A percentile compares a stretch with the other conserved stretches of the same genome.
Conservation (phyloP, 371 early-diverging fungal species). For the Apophysomyces trapeziformis region DNA sequence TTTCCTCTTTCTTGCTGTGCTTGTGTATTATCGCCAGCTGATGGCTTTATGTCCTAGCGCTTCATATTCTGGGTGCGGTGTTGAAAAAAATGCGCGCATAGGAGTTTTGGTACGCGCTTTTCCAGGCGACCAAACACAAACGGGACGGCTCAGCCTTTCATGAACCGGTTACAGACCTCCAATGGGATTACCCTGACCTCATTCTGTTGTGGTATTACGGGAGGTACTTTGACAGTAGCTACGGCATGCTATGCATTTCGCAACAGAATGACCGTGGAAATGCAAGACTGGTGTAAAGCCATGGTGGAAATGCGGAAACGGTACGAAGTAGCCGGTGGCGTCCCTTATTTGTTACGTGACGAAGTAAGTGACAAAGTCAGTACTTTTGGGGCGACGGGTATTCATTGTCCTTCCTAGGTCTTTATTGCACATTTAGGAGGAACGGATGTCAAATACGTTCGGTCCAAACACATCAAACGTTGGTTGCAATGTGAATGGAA, state of each 20-base stretch:
- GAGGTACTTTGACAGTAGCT: slow-evolving; percentile 13
- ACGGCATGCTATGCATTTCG: slow-evolving; percentile 14
- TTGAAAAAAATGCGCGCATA: too few relatives aligned
- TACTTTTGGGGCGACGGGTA: neutral
- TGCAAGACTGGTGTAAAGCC: slow-evolving; percentile 14
- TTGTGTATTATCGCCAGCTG: too few relatives aligned
- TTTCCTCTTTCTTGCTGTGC: too few relatives aligned
- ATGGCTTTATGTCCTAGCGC: too few relatives aligned
- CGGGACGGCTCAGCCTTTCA: neutral
- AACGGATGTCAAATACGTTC: slow-evolving; percentile 8
- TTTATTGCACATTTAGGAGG: slow-evolving; percentile 13
- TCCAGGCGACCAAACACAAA: neutral
- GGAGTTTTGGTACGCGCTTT: too few relatives aligned
- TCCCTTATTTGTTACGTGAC: slow-evolving; percentile 24
- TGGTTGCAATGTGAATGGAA: slow-evolving; percentile 23
- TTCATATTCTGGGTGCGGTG: too few relatives aligned
- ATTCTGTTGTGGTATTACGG: slow-evolving; percentile 20
- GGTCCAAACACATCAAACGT: slow-evolving; percentile 13
- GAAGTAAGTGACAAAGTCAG: slow-evolving; percentile 7
- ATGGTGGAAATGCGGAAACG: slow-evolving; percentile 21
- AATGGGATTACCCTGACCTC: slow-evolving; percentile 14
- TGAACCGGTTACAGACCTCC: neutral
- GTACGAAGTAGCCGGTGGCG: slow-evolving; percentile 24
- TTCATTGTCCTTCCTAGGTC: neutral
- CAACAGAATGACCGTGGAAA: slow-evolving; percentile 12